Conservation (phyloP, 768 basidiomycete genomes). For the Boletus vermiculosoides region DNA sequence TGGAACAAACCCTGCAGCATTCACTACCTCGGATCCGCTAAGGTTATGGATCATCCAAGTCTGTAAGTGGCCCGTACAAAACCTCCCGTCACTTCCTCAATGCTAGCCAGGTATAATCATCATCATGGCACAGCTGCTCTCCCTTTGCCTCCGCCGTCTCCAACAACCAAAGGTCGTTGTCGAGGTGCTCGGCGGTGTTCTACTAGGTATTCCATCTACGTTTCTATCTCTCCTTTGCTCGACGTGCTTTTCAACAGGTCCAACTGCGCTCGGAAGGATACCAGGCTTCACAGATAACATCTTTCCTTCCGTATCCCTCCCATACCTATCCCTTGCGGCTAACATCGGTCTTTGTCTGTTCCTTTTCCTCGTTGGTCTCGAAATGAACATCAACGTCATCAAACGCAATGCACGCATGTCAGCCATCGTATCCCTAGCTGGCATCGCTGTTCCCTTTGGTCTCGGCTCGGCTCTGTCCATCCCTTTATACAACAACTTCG, state of each 20-base stretch:
- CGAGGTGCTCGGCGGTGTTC: slow-evolving; percentile 83
- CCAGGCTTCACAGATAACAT: slow-evolving; percentile 85
- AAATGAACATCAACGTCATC: slow-evolving; percentile 81
- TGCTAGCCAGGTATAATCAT: slow-evolving; percentile 70
- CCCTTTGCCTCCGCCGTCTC: slow-evolving; percentile 66
- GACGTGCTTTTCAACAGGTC: slow-evolving; percentile 21
- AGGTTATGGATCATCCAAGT: slow-evolving; percentile 78
- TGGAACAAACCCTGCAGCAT: slow-evolving; percentile 59
- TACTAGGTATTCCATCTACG: slow-evolving; percentile 62
- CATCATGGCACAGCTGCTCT: slow-evolving; percentile 70
- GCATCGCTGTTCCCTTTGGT: slow-evolving; percentile 86
- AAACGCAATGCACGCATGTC: slow-evolving; percentile 72
- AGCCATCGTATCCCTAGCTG: slow-evolving; percentile 69
- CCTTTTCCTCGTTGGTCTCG: slow-evolving; percentile 90
- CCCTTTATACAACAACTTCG: slow-evolving; percentile 46
- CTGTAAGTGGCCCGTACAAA: slow-evolving; percentile 41
- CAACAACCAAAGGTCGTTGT: slow-evolving; percentile 85
- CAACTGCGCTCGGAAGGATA: slow-evolving; percentile 72
- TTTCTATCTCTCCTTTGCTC: slow-evolving; percentile 6
- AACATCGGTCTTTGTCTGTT: slow-evolving; percentile 88
- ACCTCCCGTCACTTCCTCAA: not conserved
- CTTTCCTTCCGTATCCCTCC: slow-evolving; percentile 68
- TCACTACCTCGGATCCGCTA: slow-evolving; percentile 67
- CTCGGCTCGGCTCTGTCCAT: slow-evolving; percentile 73
- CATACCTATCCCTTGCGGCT: slow-evolving; percentile 83